These are phyloP conservation scores for Entomortierella beljakovae DNA, from an alignment of 192 early-diverging fungal species.

Conservation along the genomic window DNA sequence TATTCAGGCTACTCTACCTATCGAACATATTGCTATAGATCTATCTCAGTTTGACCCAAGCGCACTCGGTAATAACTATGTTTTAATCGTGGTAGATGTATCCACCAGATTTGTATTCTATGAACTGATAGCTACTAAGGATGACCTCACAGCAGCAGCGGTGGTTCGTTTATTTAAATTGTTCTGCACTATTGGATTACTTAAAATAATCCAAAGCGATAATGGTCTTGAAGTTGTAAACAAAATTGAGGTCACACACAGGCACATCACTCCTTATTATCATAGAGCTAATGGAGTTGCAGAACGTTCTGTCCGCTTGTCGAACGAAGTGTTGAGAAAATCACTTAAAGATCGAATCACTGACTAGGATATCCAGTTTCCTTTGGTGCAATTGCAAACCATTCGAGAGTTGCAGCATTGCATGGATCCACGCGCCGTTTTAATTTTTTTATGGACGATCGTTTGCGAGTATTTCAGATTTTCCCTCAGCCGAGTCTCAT, in stretches of 20 bases:
- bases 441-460: slow-evolving; percentile 43
- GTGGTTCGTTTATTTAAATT: slow-evolving; percentile 13
- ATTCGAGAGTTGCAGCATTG: slow-evolving; percentile 16
- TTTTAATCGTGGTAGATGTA: slow-evolving; percentile 47
- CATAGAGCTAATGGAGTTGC: slow-evolving; percentile 59
- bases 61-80: background rate
- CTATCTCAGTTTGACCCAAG: slow-evolving; percentile 15
- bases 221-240: slow-evolving; percentile 63
- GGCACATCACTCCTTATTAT: slow-evolving; percentile 53
- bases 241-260: slow-evolving; percentile 46
- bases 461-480: background rate
- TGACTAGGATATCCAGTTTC: slow-evolving; percentile 52
- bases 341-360: slow-evolving; percentile 5
- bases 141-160: too few species aligned
- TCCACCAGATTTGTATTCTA: slow-evolving; percentile 46
- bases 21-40: slow-evolving; percentile 41
- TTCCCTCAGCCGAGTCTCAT: background rate
- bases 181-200: slow-evolving; percentile 46
- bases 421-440: slow-evolving; percentile 48
- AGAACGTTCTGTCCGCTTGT: slow-evolving; percentile 42
- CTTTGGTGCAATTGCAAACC: slow-evolving; percentile 50
- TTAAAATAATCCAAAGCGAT: slow-evolving; percentile 36
- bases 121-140: slow-evolving; percentile 8
- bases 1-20: slow-evolving; percentile 28
- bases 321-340: slow-evolving; percentile 39